Conservation (phyloP, 176 grass and related monocot genomes). For the Eremochloa ophiuroides region DNA sequence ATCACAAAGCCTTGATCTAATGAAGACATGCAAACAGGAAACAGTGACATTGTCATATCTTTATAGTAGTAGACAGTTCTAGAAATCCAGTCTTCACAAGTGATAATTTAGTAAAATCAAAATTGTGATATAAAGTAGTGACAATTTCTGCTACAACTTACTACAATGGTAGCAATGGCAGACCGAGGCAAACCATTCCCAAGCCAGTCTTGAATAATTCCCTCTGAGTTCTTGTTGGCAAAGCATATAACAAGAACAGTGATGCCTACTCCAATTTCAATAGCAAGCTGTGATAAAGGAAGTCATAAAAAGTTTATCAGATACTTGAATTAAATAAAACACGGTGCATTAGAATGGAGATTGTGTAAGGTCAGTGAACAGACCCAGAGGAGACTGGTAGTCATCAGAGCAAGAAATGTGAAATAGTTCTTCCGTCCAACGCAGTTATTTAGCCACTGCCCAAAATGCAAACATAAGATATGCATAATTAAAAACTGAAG, state of each 20-base stretch:
- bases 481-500: slow-evolving; percentile 12
- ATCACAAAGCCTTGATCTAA: neutral
- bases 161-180: slow-evolving; percentile 72
- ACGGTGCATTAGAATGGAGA: neutral
- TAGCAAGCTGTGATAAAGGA: slow-evolving; percentile 57
- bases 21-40: neutral
- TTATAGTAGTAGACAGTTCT: neutral
- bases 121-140: neutral
- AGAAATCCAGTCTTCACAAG: neutral
- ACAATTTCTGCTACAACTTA: slow-evolving; percentile 43
- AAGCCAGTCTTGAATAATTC: slow-evolving; percentile 56
- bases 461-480: slow-evolving; percentile 18
- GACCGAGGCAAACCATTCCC: slow-evolving; percentile 71
- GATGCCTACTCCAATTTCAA: slow-evolving; percentile 77
- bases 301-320: neutral
- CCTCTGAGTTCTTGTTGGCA: slow-evolving; percentile 46
- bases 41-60: neutral
- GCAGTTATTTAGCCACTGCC: slow-evolving; percentile 95
- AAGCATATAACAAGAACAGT: slow-evolving; percentile 78
- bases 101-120: neutral
- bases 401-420: slow-evolving; percentile 82
- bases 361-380: slow-evolving; percentile 21
- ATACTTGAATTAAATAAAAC: neutral
- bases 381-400: slow-evolving; percentile 75
- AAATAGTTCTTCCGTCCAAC: slow-evolving; percentile 90